Evolutionary conservation across 163 green algal species (phyloP).

Genomic region (Prototheca cutis): DNA sequence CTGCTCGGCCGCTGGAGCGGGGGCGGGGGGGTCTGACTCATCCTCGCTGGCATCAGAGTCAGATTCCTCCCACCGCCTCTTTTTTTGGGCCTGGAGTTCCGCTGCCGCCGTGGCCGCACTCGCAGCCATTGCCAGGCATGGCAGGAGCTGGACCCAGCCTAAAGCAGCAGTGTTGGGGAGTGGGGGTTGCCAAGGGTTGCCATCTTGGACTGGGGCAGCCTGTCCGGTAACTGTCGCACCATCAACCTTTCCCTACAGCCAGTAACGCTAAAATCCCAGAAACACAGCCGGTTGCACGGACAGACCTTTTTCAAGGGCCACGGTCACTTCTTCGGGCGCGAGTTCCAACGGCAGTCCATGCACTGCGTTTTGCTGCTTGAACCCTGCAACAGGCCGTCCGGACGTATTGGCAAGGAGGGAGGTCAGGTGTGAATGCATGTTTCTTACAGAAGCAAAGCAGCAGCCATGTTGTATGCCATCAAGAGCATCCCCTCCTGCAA

Average conservation of each 20-base stretch:
- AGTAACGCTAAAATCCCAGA: background rate
- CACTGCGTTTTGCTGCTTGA: constrained; percentile 39
- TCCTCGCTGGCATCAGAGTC: background rate
- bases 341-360: constrained; percentile 32
- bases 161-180: no score
- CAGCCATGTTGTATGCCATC: no score
- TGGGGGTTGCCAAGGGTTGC: no score
- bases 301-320: constrained; percentile 14
- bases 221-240: no score
- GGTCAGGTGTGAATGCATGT: background rate
- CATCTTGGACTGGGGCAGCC: no score
- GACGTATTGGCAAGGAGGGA: no score
- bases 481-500: no score
- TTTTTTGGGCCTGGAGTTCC: no score
- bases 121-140: no score
- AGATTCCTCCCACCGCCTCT: background rate
- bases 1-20: background rate
- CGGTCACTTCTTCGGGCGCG: constrained; percentile 25
- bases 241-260: background rate
- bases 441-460: background rate
- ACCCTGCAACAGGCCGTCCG: constrained; percentile 15
- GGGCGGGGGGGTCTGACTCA: background rate
- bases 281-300: no score
- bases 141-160: no score
- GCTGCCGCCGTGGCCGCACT: no score